Evolutionary conservation across 1,284 basidiomycete genomes (phyloP).

Genomic region (Pyrrhoderma lamaoense): DNA sequence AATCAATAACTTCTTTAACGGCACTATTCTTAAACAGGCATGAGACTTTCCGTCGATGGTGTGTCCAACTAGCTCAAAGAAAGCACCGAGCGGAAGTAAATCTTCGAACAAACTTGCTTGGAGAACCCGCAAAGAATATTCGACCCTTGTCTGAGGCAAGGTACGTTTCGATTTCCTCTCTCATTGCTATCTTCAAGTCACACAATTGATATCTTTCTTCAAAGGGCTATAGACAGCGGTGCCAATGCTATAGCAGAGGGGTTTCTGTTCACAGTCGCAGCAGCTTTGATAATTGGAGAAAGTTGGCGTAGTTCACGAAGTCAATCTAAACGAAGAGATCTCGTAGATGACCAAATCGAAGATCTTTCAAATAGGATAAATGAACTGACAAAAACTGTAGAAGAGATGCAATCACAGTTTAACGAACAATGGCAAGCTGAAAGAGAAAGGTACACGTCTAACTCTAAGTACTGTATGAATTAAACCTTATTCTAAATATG

Average conservation of each 20-base stretch:
- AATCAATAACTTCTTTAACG: not conserved
- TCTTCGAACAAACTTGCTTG: constrained; percentile 73
- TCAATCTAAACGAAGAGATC: constrained; percentile 65
- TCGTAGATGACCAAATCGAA: constrained; percentile 68
- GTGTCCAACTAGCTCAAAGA: constrained; percentile 72
- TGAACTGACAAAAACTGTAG: constrained; percentile 40
- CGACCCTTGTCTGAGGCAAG: constrained; percentile 78
- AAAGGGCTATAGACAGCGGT: constrained; percentile 82
- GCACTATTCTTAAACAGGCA: constrained; percentile 42
- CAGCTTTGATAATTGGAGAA: constrained; percentile 71
- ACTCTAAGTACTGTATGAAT: no score
- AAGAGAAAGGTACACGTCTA: constrained; percentile 42
- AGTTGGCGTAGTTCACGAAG: constrained; percentile 70
- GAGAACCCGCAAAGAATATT: constrained; percentile 69
- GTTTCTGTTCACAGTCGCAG: constrained; percentile 79
- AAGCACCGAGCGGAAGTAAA: constrained; percentile 76
- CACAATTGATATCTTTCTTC: not conserved
- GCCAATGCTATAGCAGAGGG: constrained; percentile 82
- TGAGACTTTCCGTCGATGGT: constrained; percentile 67
- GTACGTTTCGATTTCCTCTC: constrained; percentile 35
- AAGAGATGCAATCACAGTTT: constrained; percentile 37
- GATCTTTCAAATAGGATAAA: constrained; percentile 43
- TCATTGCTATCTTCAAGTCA: not conserved
- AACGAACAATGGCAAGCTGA: constrained; percentile 40
- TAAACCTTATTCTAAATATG: not conserved